Base-by-base conservation (phyloP, 768 basidiomycete genomes). In the Lactifluus piperatus region DNA sequence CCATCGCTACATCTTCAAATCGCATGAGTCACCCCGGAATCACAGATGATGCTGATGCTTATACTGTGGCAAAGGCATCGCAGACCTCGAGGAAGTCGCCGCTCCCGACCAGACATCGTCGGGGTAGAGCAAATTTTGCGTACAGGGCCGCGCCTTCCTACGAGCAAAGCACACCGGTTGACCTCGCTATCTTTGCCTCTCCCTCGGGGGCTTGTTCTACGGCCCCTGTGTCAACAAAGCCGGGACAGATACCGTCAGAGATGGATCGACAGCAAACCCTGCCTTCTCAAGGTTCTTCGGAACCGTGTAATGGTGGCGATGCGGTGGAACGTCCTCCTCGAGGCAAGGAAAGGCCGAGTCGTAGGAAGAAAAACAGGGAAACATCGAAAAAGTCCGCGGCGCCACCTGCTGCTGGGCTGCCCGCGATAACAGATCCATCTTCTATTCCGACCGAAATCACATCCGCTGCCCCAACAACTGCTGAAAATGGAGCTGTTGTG, bases 361-460 rank as follows among this genome's bases (percentile, higher is more conserved):
- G 54, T 27, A 60, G 6, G 43, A 55, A 10, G 54, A 60, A 14
- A 39, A n/a, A n/a, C n/a, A 45, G 58, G 27, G 54, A 55, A 13
- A 34, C 37, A 37, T 11, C 11, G 5, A 60, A 45, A 43, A 55
- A 4, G 14, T 26, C 7, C 24, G 24, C 20, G 2, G 41, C 48
- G 20, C 36, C 16, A n/a, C 29, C 22, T 7, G 34, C 49, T 44
- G 22, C n/a, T 5, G 13, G 6, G 29, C 7, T 26, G n/a, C 45
- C 34, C 5, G 29, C 20, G 22, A 18, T 37, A 4, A 26, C 27
- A 13, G 27, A 51, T 7, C 22, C 22, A 14, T 22, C 56, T 7
- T 22, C 54, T 24, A 10, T 27, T 3, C 26, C 36, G 18, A 8
- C 27, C 14, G 26, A 29, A 26, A 27, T 26, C 22, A 39, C 5